A percentile compares a stretch with the other conserved stretches of the same genome.
Conservation (phyloP, 2,329 filamentous ascomycete species). For the Capronia coronata region DNA sequence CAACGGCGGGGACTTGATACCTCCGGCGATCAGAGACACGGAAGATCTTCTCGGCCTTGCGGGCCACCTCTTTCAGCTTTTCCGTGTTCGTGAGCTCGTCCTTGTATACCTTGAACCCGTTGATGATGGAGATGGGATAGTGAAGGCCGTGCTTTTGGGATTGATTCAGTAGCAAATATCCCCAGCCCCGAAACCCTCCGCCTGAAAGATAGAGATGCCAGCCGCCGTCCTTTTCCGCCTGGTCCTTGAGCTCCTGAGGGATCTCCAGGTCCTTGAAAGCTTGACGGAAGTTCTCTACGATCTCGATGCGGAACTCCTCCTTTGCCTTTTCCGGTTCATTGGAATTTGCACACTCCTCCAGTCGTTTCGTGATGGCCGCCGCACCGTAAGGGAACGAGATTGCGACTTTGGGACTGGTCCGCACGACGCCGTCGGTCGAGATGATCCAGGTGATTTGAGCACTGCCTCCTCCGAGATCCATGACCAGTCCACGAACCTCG, state of each 20-base stretch:
- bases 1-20: conserved; percentile 75
- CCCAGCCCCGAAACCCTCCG: conserved; percentile 84
- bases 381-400: conserved; percentile 65
- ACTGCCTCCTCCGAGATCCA: conserved; percentile 61
- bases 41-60: conserved; percentile 62
- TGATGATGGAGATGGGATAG: conserved; percentile 80
- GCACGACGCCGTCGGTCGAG: conserved; percentile 44
- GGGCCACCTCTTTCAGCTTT: conserved; percentile 75
- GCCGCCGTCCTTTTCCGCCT: conserved; percentile 42
- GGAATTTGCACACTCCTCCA: conserved; percentile 44
- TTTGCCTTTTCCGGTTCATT: conserved; percentile 38
- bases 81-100: conserved; percentile 63
- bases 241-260: conserved; percentile 49
- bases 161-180: conserved; percentile 75
- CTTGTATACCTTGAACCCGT: conserved; percentile 68
- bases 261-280: conserved; percentile 52
- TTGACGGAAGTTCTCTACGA: conserved; percentile 52
- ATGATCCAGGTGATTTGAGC: conserved; percentile 64
- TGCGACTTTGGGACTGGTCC: conserved; percentile 48
- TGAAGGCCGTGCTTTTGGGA: conserved; percentile 63
- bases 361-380: conserved; percentile 54
- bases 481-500: conserved; percentile 65
- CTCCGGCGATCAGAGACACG: conserved; percentile 74
- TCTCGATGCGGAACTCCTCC: conserved; percentile 32
- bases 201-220: conserved; percentile 78